Conservation (phyloP, 2,329 filamentous ascomycete species). For the Aureobasidium vineae region DNA sequence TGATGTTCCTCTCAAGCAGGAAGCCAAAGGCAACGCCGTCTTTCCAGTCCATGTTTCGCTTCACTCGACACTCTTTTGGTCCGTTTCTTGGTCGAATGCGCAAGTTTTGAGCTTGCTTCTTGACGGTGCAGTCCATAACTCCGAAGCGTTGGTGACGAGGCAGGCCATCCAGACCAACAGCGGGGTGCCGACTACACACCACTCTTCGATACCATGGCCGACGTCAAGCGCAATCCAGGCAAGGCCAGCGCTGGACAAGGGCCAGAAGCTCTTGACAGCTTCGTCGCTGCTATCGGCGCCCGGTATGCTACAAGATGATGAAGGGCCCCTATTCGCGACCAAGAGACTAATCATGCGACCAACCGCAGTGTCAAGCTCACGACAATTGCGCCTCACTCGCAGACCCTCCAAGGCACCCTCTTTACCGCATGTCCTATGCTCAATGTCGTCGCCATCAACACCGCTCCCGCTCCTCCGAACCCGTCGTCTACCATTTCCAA, state of each 20-base stretch:
- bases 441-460: constrained; percentile 62
- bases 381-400: constrained; percentile 51
- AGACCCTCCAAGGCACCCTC: constrained; percentile 59
- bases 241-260: constrained; percentile 47
- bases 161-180: background rate
- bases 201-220: constrained; percentile 48
- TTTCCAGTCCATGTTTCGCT: background rate
- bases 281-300: constrained; percentile 61
- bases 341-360: constrained; percentile 3
- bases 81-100: background rate
- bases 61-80: background rate
- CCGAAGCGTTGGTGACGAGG: background rate
- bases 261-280: constrained; percentile 48
- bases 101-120: background rate
- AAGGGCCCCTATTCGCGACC: background rate
- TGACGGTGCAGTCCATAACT: constrained; percentile 12
- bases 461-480: constrained; percentile 47
- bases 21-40: background rate
- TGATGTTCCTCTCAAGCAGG: background rate
- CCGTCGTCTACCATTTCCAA: constrained; percentile 42
- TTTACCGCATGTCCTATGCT: constrained; percentile 62
- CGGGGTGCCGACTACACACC: constrained; percentile 8
- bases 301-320: constrained; percentile 49
- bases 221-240: constrained; percentile 58
- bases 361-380: constrained; percentile 56